Percentiles rank a stretch among this genome's conserved stretches.
Evolutionary conservation across 2,329 filamentous ascomycete species (phyloP).

Genomic region (Nakataea oryzae): DNA sequence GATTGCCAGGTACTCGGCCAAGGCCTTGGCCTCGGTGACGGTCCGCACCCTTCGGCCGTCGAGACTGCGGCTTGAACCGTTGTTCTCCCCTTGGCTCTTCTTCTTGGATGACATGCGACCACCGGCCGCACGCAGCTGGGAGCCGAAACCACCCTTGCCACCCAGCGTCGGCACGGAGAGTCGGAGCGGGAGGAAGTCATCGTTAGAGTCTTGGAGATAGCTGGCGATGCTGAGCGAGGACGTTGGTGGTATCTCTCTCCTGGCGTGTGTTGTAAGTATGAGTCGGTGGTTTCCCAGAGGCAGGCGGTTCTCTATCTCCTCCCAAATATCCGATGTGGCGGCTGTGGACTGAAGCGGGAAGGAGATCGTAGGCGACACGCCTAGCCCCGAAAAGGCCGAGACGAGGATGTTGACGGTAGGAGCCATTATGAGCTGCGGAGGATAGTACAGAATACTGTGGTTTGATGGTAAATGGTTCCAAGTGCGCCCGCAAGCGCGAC

Average conservation of each 20-base stretch:
- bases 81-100: slow-evolving; percentile 74
- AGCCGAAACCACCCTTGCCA: slow-evolving; percentile 96
- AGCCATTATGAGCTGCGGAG: neutral
- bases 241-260: slow-evolving; percentile 52
- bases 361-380: slow-evolving; percentile 71
- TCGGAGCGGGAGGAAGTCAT: slow-evolving; percentile 72
- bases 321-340: slow-evolving; percentile 56
- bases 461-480: neutral
- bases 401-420: slow-evolving; percentile 64
- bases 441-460: neutral
- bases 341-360: slow-evolving; percentile 60
- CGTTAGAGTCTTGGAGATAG: slow-evolving; percentile 44
- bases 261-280: slow-evolving; percentile 72
- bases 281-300: slow-evolving; percentile 50
- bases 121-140: slow-evolving; percentile 89
- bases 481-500: no score
- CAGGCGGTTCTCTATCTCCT: slow-evolving; percentile 49
- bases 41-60: slow-evolving; percentile 85
- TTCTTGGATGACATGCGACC: slow-evolving; percentile 96
- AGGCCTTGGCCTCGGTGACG: slow-evolving; percentile 86
- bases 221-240: slow-evolving; percentile 47
- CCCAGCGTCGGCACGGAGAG: slow-evolving; percentile 72
- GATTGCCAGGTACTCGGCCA: slow-evolving; percentile 89
- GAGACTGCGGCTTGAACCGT: slow-evolving; percentile 85
- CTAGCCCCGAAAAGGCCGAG: slow-evolving; percentile 72